Conservation (phyloP, 495 filamentous ascomycete species). For the Platismatia glauca region DNA sequence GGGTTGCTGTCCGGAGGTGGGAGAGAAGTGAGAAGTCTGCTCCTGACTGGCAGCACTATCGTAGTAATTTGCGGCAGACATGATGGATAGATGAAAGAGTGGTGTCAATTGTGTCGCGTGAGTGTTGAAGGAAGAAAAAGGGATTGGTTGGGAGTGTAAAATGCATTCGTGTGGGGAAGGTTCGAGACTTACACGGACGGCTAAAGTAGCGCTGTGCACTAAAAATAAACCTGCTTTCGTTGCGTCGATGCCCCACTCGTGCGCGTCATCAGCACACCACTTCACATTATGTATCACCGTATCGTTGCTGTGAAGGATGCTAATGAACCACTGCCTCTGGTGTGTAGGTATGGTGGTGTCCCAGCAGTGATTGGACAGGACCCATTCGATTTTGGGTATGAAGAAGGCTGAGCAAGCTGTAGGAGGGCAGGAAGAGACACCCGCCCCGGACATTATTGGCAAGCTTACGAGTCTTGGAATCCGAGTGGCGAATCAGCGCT, state of each 20-base stretch:
- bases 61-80: background rate
- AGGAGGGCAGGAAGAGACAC: background rate
- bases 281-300: no score
- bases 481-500: conserved; percentile 6
- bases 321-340: background rate
- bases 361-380: background rate
- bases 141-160: background rate
- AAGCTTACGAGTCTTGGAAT: conserved; percentile 12
- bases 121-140: background rate
- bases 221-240: background rate
- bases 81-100: background rate
- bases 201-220: no score
- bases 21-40: background rate
- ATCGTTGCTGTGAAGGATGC: no score
- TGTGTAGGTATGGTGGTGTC: background rate
- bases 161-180: background rate
- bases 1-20: background rate
- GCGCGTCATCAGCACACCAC: background rate
- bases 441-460: conserved; percentile 1
- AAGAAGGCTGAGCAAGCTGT: conserved; percentile 2
- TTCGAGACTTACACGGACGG: no score
- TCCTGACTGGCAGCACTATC: background rate
- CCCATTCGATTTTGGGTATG: background rate
- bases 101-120: background rate
- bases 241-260: background rate